Conservation (phyloP, 1,284 basidiomycete genomes). For the Fomitiporia mediterranea region DNA sequence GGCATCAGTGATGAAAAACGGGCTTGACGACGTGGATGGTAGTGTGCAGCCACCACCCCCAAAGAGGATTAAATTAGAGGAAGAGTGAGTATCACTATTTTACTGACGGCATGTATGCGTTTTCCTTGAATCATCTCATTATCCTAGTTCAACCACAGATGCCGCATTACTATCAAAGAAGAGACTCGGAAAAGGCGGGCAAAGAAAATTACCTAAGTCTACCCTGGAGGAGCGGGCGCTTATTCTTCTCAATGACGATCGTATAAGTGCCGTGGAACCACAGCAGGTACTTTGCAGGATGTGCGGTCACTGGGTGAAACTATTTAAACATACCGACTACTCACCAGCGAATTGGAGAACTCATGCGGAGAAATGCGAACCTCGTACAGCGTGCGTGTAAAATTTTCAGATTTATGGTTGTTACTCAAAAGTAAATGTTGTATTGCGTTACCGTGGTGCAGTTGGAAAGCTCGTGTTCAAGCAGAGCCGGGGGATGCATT, state of each 20-base stretch:
- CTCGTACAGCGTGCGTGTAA: slow-evolving; percentile 13
- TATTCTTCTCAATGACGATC: slow-evolving; percentile 12
- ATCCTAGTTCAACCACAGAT: slow-evolving; percentile 3
- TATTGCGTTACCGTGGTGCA: background rate
- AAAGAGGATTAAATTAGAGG: slow-evolving; percentile 18
- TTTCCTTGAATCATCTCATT: background rate
- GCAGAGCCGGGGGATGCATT: slow-evolving; percentile 11
- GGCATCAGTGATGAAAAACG: slow-evolving; percentile 3
- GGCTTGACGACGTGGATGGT: background rate
- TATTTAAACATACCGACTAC: slow-evolving; percentile 19
- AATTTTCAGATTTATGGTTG: background rate
- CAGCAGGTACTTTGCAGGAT: slow-evolving; percentile 20
- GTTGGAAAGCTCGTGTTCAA: slow-evolving; percentile 13
- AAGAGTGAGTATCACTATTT: slow-evolving; percentile 11
- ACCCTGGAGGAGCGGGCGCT: slow-evolving; percentile 14
- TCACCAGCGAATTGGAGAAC: slow-evolving; percentile 18
- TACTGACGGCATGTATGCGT: background rate
- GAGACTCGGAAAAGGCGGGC: background rate
- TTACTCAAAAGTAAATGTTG: background rate
- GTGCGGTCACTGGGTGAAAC: slow-evolving; percentile 21
- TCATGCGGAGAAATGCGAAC: slow-evolving; percentile 18
- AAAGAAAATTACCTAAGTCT: slow-evolving; percentile 5
- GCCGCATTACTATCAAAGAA: slow-evolving; percentile 2
- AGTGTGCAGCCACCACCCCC: slow-evolving; percentile 3
- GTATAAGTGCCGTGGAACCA: slow-evolving; percentile 19